Conservation (phyloP, 805 yeast species). For the Nakazawaea ambrosiae region DNA sequence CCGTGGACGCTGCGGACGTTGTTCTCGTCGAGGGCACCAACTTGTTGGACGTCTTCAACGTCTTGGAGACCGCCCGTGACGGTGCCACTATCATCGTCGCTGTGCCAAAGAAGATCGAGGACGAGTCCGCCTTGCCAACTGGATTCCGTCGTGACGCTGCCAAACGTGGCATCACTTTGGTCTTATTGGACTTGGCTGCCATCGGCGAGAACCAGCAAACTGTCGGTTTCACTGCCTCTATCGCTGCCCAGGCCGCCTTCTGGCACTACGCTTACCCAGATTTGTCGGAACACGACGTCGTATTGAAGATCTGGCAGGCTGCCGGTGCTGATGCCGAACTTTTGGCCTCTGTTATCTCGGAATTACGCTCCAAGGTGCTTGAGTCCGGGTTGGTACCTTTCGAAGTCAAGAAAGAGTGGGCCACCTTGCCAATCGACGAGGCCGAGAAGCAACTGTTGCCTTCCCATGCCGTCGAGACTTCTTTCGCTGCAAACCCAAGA, state of each 20-base stretch:
- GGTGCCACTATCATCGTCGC: slow-evolving; percentile 51
- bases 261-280: slow-evolving; percentile 67
- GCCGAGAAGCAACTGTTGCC: slow-evolving; percentile 32
- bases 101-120: slow-evolving; percentile 31
- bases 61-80: slow-evolving; percentile 49
- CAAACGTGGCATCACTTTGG: slow-evolving; percentile 43
- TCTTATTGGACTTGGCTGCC: slow-evolving; percentile 53
- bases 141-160: slow-evolving; percentile 46
- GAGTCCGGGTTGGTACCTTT: slow-evolving; percentile 35
- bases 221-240: slow-evolving; percentile 64
- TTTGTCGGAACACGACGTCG: slow-evolving; percentile 52
- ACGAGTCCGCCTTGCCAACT: slow-evolving; percentile 39
- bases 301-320: slow-evolving; percentile 72
- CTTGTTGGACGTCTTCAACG: slow-evolving; percentile 52
- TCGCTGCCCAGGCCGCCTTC: slow-evolving; percentile 74
- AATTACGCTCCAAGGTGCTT: slow-evolving; percentile 52
- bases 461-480: slow-evolving; percentile 51
- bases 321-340: slow-evolving; percentile 79
- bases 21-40: slow-evolving; percentile 55
- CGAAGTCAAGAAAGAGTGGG: slow-evolving; percentile 26
- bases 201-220: slow-evolving; percentile 66
- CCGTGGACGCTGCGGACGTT: slow-evolving; percentile 55
- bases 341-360: slow-evolving; percentile 63
- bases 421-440: slow-evolving; percentile 12
- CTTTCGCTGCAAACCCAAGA: slow-evolving; percentile 61